Conservation (phyloP, 306 rosid genomes). For the Prunus davidiana region DNA sequence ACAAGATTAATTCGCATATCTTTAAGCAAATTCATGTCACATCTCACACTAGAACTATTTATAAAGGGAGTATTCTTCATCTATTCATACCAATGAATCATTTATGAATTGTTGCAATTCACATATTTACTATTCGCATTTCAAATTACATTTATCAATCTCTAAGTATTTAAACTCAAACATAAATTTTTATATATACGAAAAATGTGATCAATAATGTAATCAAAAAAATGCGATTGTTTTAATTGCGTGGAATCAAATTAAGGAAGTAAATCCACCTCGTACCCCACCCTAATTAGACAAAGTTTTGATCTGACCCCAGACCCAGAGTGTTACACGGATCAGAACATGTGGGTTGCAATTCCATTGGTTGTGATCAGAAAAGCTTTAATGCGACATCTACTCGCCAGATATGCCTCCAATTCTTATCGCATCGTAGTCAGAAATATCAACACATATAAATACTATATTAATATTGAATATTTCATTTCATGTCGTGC, state of each 20-base stretch:
- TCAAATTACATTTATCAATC: no score
- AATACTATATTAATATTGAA: neutral
- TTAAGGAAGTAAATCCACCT: neutral
- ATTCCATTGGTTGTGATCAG: constrained; percentile 10
- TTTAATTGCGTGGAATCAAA: neutral
- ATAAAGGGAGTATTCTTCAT: no score
- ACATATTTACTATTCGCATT: no score
- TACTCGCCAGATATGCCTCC: neutral
- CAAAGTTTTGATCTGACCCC: neutral
- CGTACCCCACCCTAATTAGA: neutral
- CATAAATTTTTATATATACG: no score
- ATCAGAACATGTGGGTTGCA: constrained; percentile 22
- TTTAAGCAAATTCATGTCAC: neutral
- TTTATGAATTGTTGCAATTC: no score
- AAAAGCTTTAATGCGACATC: constrained; percentile 5
- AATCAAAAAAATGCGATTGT: neutral
- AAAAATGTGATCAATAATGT: no score
- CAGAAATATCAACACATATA: neutral
- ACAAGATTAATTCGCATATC: neutral
- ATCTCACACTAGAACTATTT: neutral
- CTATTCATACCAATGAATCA: no score
- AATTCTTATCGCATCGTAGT: neutral
- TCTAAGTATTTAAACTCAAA: no score
- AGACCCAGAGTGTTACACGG: constrained; percentile 25
- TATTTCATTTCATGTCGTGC: neutral